Base-by-base conservation (phyloP, 129 eudicot species). In the Gnaphalium uliginosum region DNA sequence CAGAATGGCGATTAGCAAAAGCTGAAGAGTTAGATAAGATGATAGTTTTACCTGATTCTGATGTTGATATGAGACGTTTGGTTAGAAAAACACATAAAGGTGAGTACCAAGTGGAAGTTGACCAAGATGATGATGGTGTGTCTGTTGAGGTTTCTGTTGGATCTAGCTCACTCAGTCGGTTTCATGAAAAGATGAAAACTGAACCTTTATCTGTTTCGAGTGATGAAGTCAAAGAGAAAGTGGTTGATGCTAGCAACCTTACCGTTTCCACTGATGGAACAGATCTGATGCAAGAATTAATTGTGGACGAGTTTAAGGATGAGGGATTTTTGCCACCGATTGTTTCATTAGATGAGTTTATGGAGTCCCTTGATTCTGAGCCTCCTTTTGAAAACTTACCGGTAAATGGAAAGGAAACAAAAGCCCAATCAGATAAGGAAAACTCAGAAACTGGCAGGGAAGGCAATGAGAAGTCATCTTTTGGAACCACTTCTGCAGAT, bases 1-100 rank as follows among this genome's bases (percentile, higher is more conserved):
- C 80, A 0, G 80, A 76, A 22, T 76, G 80, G 80, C 80, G 80
- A n/a, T 53, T 76, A 73, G 74, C 74, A 22, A 76, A 76, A 76
- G 80, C 80, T 10, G 74, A 76, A 22, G 80, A 76, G 11, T 66
- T 76, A 2, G 80, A 76, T 54, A 76, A 76, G 14, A 66, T 66
- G 80, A 76, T 67, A 21, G 80, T 67, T 39, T 67, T 59, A 71
- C 96, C 98, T 5, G 96, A 89, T 78, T 77, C 89, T 3, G 96
- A 89, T 22, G 81, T 73, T 76, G 89, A 92, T 68, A 78, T 83
- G 43, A 89, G 96, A 69, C 88, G 98, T 30, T 61, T 92, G 78
- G 98, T 92, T 77, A 89, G 82, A 74, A 92, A 92, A 75, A 89
- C 98, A 27, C 98, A 92, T 81, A 92, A 92, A 78, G 98, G 98